Evolutionary conservation across 768 basidiomycete genomes (phyloP).

Genomic region (Tylopilus rubrobrunneus): DNA sequence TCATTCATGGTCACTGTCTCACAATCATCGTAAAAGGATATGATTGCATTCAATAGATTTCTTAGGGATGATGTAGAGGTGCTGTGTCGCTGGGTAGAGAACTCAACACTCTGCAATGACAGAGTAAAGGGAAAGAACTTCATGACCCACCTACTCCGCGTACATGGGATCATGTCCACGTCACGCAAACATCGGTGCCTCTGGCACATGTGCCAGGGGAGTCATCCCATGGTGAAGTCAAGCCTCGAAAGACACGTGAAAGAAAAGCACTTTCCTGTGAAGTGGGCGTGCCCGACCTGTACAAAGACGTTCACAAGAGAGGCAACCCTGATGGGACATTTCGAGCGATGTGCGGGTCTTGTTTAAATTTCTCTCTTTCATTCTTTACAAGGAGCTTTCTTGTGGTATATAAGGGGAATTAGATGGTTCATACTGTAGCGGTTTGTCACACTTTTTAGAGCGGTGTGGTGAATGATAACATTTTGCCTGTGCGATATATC

Average conservation of each 20-base stretch:
- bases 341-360: background rate
- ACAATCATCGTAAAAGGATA: background rate
- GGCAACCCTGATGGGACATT: background rate
- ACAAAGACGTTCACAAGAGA: conserved; percentile 2
- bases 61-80: background rate
- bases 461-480: no score
- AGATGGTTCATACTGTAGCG: no score
- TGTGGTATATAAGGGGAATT: background rate
- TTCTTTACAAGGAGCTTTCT: background rate
- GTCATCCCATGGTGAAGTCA: background rate
- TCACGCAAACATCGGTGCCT: background rate
- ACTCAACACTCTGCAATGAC: background rate
- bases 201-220: background rate
- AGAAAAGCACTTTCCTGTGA: background rate
- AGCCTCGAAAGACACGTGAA: conserved; percentile 4
- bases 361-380: background rate
- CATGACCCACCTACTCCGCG: background rate
- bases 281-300: conserved; percentile 4
- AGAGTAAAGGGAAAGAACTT: background rate
- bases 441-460: no score
- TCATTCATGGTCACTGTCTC: background rate
- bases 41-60: background rate
- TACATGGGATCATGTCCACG: background rate
- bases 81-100: conserved; percentile 1
- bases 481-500: no score